These are phyloP conservation scores for Mortierella sp. DNA, from an alignment of 371 early-diverging fungal species.

Conservation along the genomic window DNA sequence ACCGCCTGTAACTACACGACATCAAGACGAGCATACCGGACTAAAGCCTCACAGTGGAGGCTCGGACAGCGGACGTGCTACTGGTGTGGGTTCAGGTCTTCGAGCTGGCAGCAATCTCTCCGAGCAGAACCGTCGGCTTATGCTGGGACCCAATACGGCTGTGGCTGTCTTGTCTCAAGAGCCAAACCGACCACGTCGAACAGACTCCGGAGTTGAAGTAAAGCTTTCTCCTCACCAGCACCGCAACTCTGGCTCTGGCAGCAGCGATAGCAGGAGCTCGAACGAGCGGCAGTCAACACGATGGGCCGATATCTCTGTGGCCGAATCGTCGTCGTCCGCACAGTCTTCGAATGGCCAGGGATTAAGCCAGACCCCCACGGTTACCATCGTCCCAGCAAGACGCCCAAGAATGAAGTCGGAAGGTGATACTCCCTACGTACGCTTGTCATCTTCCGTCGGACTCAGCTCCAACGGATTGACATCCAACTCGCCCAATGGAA, in stretches of 20 bases:
- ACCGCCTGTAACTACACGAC: not conserved
- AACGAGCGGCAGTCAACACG: slow-evolving; percentile 9
- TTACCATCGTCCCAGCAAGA: not conserved
- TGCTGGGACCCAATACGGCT: not conserved
- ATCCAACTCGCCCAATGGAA: slow-evolving; percentile 10
- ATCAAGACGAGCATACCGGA: not conserved
- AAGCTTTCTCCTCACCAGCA: slow-evolving; percentile 24
- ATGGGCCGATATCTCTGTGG: not conserved
- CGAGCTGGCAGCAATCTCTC: slow-evolving; percentile 6
- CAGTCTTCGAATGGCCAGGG: not conserved
- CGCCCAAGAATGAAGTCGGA: slow-evolving; percentile 36
- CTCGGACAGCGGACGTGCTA: not conserved
- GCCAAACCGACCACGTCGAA: slow-evolving; percentile 39
- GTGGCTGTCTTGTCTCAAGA: slow-evolving; percentile 17
- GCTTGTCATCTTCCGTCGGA: not conserved
- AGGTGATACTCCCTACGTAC: slow-evolving; percentile 16
- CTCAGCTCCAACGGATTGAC: not conserved
- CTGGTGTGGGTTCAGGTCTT: not conserved
- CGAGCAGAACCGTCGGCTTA: slow-evolving; percentile 9
- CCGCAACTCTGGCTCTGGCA: slow-evolving; percentile 9
- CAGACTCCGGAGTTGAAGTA: slow-evolving; percentile 52
- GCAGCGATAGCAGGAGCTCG: slow-evolving; percentile 23
- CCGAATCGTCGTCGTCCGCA: slow-evolving; percentile 1
- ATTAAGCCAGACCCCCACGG: not conserved
- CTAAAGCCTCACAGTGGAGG: not conserved